Evolutionary conservation across 2,329 filamentous ascomycete species (phyloP), one percentile per base, ranked within the genome.

Genomic region (Leptographium wingfieldii): DNA sequence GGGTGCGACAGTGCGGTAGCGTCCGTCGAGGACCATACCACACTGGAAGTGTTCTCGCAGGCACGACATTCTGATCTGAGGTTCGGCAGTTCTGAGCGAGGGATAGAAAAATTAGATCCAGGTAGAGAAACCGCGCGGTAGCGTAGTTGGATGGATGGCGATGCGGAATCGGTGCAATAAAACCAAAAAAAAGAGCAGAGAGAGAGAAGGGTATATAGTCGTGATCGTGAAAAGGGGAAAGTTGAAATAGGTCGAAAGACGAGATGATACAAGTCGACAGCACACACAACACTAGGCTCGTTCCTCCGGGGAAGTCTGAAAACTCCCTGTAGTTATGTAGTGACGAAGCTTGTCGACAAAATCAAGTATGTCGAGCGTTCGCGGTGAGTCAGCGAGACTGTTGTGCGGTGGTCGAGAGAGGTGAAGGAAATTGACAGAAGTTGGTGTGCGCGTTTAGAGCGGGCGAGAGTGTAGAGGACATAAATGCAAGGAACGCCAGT

Each of bases 1-100:
- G 61, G 94, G 92, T 66, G 92, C 89, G 69, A 96, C 81, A 60
- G 92, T 95, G 75, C 88, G 80, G 73, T 94, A 99, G 66, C 94
- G 92, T 73, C 90, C 91, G 71, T 89, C 85, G 70, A 96, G 85
- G 70, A 95, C 76, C 74, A 88, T 83, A 73, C 88, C 90, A 73
- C 84, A 79, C 70, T 84, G 78, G 76, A 96, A 94, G 70, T 85
- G 81, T 75, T 91, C 84, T 76, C 86, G 85, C 79, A 95, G 83
- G 79, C 90, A 95, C 77, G 91, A 89, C 90, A 95, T 80, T 69
- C 68, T 59, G 56, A 63, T 60, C 65, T 19, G 19, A 9, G 7
- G 16, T 46, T n/a, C 43, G 11, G 31, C 22, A 19, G 59, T 58
- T 49, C 53, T 16, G 58, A 16, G 14, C 22, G 12, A 12, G 48